Percentiles rank a stretch among this genome's conserved stretches.
Conservation (phyloP, 1,139 yeast genomes). For the Suhomyces kunorum region DNA sequence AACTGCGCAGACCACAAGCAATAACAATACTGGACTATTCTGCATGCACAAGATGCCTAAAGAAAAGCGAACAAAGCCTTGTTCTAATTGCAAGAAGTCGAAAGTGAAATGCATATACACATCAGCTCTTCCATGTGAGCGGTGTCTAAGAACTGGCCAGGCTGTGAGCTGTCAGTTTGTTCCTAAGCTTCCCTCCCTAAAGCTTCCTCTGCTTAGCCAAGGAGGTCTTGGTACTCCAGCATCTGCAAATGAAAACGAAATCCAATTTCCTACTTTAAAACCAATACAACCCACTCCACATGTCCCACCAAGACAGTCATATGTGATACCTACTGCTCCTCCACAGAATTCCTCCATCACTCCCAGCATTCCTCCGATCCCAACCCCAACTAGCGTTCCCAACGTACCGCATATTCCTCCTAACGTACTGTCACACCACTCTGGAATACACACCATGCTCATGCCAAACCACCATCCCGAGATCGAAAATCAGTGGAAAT, state of each 20-base stretch:
- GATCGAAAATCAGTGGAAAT: slow-evolving; percentile 35
- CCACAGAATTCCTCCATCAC: slow-evolving; percentile 3
- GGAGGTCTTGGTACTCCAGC: slow-evolving; percentile 3
- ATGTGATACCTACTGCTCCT: slow-evolving; percentile 4
- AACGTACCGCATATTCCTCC: background rate
- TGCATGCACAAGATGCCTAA: slow-evolving; percentile 30
- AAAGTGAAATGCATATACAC: slow-evolving; percentile 62
- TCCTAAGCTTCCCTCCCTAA: slow-evolving; percentile 51
- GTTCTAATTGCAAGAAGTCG: slow-evolving; percentile 61
- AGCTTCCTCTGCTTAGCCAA: slow-evolving; percentile 36
- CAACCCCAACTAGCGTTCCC: slow-evolving; percentile 1
- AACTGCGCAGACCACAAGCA: background rate
- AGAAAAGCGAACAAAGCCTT: slow-evolving; percentile 58
- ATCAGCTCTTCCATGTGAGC: slow-evolving; percentile 53
- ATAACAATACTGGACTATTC: background rate
- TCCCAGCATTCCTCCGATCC: slow-evolving; percentile 2
- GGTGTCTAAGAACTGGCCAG: slow-evolving; percentile 55
- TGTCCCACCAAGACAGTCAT: slow-evolving; percentile 1
- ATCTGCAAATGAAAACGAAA: slow-evolving; percentile 4
- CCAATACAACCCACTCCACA: slow-evolving; percentile 7
- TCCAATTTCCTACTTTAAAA: slow-evolving; percentile 22
- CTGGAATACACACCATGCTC: slow-evolving; percentile 3
- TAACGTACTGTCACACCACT: slow-evolving; percentile 1
- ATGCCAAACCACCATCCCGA: slow-evolving; percentile 10
- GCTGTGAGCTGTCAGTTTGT: slow-evolving; percentile 55